Conservation (phyloP, 495 filamentous ascomycete genomes). For the Penicillium cinerascens region DNA sequence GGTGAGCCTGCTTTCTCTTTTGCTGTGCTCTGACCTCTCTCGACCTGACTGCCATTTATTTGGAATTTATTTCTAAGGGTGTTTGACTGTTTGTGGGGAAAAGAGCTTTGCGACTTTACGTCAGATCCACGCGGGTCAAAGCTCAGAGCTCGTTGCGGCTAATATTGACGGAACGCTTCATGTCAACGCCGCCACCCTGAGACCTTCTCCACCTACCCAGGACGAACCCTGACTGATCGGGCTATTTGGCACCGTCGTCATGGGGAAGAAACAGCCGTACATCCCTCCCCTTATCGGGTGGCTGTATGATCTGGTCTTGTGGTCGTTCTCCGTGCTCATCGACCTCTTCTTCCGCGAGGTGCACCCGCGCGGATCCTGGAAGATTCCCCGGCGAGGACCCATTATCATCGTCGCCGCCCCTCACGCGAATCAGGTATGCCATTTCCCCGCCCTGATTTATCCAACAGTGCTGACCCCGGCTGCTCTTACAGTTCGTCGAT, state of each 20-base stretch:
- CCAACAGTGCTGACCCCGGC: slow-evolving; percentile 2
- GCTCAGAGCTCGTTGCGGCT: slow-evolving; percentile 10
- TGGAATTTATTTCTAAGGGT: neutral
- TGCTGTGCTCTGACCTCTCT: neutral
- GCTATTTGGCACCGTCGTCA: slow-evolving; percentile 4
- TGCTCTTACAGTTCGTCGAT: slow-evolving; percentile 75
- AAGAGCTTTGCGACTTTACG: slow-evolving; percentile 5
- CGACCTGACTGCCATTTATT: neutral
- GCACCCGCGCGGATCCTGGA: slow-evolving; percentile 90
- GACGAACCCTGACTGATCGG: slow-evolving; percentile 1
- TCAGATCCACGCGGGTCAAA: slow-evolving; percentile 17
- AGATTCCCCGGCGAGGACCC: slow-evolving; percentile 79
- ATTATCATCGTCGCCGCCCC: slow-evolving; percentile 97
- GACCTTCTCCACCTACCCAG: neutral
- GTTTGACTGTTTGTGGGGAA: neutral
- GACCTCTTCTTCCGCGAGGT: slow-evolving; percentile 98
- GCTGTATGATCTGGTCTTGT: slow-evolving; percentile 80
- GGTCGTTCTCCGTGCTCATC: slow-evolving; percentile 76
- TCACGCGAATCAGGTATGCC: slow-evolving; percentile 89
- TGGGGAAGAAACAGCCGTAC: slow-evolving; percentile 48
- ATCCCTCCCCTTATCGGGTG: slow-evolving; percentile 65
- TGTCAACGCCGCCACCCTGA: slow-evolving; percentile 17
- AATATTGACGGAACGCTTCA: slow-evolving; percentile 13
- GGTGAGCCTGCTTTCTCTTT: neutral
- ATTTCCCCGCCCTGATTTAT: neutral